Conservation (phyloP, 2,329 filamentous ascomycete genomes). For the Thelonectria discophora region DNA sequence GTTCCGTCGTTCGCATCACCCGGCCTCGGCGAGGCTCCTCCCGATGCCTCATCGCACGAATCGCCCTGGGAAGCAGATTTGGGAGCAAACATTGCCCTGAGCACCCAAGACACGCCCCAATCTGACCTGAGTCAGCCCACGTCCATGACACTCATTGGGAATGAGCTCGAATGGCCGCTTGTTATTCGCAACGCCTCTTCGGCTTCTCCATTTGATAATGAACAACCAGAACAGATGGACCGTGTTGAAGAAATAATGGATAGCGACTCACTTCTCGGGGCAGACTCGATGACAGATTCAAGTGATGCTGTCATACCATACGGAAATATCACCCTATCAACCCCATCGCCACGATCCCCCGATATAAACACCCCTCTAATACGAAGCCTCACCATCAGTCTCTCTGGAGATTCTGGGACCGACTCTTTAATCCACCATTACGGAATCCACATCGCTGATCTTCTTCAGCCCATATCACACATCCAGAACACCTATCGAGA, state of each 20-base stretch:
- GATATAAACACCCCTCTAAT: neutral
- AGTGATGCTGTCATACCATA: neutral
- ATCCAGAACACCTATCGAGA: constrained; percentile 23
- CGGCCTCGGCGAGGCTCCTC: neutral
- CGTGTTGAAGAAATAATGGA: neutral
- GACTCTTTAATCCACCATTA: constrained; percentile 25
- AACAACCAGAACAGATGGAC: neutral
- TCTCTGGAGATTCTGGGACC: constrained; percentile 11
- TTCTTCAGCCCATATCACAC: constrained; percentile 24
- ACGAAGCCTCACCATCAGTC: constrained; percentile 3
- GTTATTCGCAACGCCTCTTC: neutral
- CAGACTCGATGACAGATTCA: neutral
- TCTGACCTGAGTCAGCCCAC: neutral
- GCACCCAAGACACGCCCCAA: neutral
- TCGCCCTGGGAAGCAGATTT: neutral
- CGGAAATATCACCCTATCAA: neutral
- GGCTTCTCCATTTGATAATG: neutral
- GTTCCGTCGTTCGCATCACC: neutral
- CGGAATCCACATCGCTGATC: constrained; percentile 22
- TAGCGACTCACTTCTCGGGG: neutral
- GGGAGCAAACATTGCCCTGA: neutral
- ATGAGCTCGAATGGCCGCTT: neutral
- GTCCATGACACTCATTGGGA: neutral
- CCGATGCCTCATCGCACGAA: neutral
- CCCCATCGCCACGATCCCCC: neutral